phyloP scores from a whole-genome alignment of 108 stramenopile species.

The Seminavis robusta region DNA sequence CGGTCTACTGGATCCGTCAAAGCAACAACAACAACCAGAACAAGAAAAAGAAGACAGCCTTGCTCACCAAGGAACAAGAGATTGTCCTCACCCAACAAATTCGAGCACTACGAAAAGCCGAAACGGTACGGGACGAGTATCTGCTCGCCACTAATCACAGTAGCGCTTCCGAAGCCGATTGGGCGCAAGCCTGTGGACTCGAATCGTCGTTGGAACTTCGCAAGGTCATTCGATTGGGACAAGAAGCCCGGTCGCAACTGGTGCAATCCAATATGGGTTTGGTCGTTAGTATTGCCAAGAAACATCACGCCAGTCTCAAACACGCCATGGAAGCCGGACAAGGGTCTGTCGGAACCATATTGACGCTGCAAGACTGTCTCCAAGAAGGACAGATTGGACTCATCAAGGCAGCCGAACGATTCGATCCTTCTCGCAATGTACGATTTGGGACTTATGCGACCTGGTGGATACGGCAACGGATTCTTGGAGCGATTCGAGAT shows the following conservation, averaged over 20 bases:
- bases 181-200: slow-evolving; percentile 68
- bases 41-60: slow-evolving; percentile 6
- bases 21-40: not conserved
- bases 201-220: slow-evolving; percentile 40
- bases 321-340: slow-evolving; percentile 33
- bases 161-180: slow-evolving; percentile 53
- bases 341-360: slow-evolving; percentile 61
- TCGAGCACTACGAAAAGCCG: slow-evolving; percentile 34
- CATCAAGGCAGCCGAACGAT: slow-evolving; percentile 92
- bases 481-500: slow-evolving; percentile 82
- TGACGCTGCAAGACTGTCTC: slow-evolving; percentile 82
- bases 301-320: slow-evolving; percentile 49
- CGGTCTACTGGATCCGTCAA: not conserved
- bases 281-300: slow-evolving; percentile 74
- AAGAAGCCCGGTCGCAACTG: slow-evolving; percentile 55
- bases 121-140: slow-evolving; percentile 44
- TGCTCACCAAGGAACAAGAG: slow-evolving; percentile 59
- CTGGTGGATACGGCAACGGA: slow-evolving; percentile 91
- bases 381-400: slow-evolving; percentile 93
- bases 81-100: slow-evolving; percentile 36
- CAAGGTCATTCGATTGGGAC: slow-evolving; percentile 48
- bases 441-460: slow-evolving; percentile 91
- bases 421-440: slow-evolving; percentile 79
- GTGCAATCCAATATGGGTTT: slow-evolving; percentile 74
- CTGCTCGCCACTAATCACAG: too few relatives aligned